A percentile compares a stretch with the other conserved stretches of the same genome.
Evolutionary conservation across 1,139 yeast species (phyloP).

Genomic region (Yamadazyma dendronema): DNA sequence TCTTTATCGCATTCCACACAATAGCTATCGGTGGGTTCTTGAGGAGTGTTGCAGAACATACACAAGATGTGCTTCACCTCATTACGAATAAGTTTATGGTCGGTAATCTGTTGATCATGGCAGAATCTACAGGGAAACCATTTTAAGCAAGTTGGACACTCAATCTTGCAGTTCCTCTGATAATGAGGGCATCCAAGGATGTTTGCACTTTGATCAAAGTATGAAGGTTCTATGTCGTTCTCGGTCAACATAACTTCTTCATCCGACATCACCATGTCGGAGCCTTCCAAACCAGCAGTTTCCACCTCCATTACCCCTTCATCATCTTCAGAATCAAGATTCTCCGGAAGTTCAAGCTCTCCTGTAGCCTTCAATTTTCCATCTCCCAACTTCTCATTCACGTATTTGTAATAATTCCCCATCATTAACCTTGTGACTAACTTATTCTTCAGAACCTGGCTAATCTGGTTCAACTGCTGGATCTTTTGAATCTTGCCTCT

Average conservation of each 20-base stretch:
- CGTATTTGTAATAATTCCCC: slow-evolving; percentile 58
- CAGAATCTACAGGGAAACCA: slow-evolving; percentile 88
- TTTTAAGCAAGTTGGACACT: slow-evolving; percentile 68
- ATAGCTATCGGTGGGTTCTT: slow-evolving; percentile 60
- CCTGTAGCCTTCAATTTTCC: too few relatives aligned
- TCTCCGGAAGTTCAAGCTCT: neutral
- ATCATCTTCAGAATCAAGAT: neutral
- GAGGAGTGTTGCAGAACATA: slow-evolving; percentile 76
- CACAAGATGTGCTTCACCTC: slow-evolving; percentile 72
- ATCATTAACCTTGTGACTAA: slow-evolving; percentile 76
- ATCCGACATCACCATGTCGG: slow-evolving; percentile 13
- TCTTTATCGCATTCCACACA: slow-evolving; percentile 67
- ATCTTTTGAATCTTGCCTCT: slow-evolving; percentile 59
- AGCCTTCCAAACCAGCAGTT: slow-evolving; percentile 10
- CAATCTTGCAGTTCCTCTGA: slow-evolving; percentile 78
- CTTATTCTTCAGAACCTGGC: slow-evolving; percentile 57
- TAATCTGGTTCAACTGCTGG: slow-evolving; percentile 40
- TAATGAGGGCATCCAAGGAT: slow-evolving; percentile 81
- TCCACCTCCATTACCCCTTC: neutral
- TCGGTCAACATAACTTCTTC: slow-evolving; percentile 47
- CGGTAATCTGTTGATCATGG: slow-evolving; percentile 60
- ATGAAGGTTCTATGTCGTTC: slow-evolving; percentile 52
- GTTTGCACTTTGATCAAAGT: slow-evolving; percentile 33
- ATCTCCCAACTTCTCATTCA: slow-evolving; percentile 29
- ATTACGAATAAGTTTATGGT: slow-evolving; percentile 63